Evolutionary conservation across 805 yeast genomes (phyloP).

Genomic region (Peterozyma xylosa): DNA sequence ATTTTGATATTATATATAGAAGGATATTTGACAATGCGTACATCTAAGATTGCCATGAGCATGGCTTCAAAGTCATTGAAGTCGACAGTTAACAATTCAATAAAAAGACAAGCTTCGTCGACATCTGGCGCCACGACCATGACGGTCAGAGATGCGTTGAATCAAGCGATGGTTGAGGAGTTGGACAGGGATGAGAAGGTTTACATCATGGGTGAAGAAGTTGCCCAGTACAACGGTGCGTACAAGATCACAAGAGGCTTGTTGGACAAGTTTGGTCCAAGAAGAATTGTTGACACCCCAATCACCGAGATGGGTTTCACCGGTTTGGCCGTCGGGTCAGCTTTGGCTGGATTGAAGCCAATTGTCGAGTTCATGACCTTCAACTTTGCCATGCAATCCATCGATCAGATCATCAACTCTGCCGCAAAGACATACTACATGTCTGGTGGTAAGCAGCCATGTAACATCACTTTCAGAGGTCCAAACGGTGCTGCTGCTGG

Average conservation of each 20-base stretch:
- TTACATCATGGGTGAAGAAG: conserved; percentile 97
- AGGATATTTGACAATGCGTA: neutral
- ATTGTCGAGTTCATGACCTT: conserved; percentile 98
- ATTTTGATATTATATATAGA: neutral
- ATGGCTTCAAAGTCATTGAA: conserved; percentile 31
- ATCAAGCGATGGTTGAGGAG: conserved; percentile 94
- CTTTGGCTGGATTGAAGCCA: conserved; percentile 94
- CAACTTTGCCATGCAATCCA: conserved; percentile 99
- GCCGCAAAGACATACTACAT: conserved; percentile 98
- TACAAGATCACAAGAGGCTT: conserved; percentile 95
- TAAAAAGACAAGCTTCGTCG: conserved; percentile 35
- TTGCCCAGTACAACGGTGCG: conserved; percentile 98
- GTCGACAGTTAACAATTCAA: conserved; percentile 16
- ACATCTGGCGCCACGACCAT: conserved; percentile 49
- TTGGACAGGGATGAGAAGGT: conserved; percentile 92
- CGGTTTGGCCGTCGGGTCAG: conserved; percentile 91
- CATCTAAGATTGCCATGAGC: conserved; percentile 32
- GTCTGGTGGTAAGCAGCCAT: conserved; percentile 98
- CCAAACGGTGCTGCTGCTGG: conserved; percentile 99
- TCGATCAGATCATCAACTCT: conserved; percentile 96
- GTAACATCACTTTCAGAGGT: conserved; percentile 97
- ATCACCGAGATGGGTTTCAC: conserved; percentile 99
- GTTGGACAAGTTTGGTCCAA: conserved; percentile 90
- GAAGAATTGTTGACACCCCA: conserved; percentile 92
- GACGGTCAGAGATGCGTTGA: conserved; percentile 96